Percentiles rank a stretch among this genome's conserved stretches.
These are phyloP conservation scores for Penicillium thymicola DNA, from an alignment of 2,329 filamentous ascomycete genomes.

Conservation along the genomic window DNA sequence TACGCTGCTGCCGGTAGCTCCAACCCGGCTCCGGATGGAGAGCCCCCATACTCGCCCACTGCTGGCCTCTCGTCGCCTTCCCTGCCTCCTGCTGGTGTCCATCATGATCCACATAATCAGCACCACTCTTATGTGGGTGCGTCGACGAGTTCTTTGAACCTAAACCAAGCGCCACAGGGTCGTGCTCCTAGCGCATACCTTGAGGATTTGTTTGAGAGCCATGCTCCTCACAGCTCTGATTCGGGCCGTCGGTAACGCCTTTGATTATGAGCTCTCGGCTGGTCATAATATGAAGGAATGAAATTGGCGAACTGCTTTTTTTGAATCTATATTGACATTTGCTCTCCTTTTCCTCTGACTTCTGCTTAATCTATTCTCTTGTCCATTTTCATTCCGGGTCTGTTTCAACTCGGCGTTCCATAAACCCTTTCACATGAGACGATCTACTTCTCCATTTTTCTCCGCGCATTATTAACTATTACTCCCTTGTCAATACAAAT, in stretches of 20 bases:
- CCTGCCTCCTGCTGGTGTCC: slow-evolving; percentile 45
- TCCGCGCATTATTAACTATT: not conserved
- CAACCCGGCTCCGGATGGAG: slow-evolving; percentile 43
- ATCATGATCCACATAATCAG: slow-evolving; percentile 28
- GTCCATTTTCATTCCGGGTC: not conserved
- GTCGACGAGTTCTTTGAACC: slow-evolving; percentile 59
- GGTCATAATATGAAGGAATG: not conserved
- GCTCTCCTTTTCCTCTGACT: not conserved
- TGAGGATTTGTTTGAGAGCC: slow-evolving; percentile 82
- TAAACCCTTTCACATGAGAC: not conserved
- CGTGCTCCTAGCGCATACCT: slow-evolving; percentile 84
- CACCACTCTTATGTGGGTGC: slow-evolving; percentile 31
- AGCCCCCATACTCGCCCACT: slow-evolving; percentile 48
- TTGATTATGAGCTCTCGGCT: not conserved
- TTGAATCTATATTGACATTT: not conserved
- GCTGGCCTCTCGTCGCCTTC: slow-evolving; percentile 57
- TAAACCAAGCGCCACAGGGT: slow-evolving; percentile 63
- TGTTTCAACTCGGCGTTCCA: not conserved
- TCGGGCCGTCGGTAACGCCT: slow-evolving; percentile 8
- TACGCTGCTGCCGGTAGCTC: slow-evolving; percentile 71
- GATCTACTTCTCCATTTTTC: not conserved
- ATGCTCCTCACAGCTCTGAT: slow-evolving; percentile 36
- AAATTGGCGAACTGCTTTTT: not conserved
- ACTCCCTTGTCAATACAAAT: not conserved
- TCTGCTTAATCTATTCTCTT: not conserved